Percentiles rank a stretch among this genome's conserved stretches.
These are phyloP conservation scores for Fusarium proliferatum DNA, from an alignment of 2,329 filamentous ascomycete genomes.

Conservation along the genomic window DNA sequence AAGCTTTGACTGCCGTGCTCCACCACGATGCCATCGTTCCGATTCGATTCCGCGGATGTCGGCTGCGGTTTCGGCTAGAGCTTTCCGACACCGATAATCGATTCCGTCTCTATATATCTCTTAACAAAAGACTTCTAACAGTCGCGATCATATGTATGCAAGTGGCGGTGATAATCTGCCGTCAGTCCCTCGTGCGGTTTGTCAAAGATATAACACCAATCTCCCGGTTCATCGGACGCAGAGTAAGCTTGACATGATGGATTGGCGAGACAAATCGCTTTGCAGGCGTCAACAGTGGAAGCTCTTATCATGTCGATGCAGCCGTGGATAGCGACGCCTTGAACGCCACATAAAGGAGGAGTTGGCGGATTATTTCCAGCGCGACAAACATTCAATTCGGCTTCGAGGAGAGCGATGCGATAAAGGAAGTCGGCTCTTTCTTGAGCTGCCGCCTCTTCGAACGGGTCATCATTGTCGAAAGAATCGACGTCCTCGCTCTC, in stretches of 20 bases:
- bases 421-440: not conserved
- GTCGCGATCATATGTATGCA: not conserved
- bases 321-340: not conserved
- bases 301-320: not conserved
- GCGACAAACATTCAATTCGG: not conserved
- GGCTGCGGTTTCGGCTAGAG: not conserved
- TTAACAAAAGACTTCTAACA: not conserved
- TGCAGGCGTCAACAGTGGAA: accelerated
- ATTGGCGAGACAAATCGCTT: not conserved
- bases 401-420: not conserved
- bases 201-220: conserved; percentile 1
- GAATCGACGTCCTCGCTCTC: accelerated
- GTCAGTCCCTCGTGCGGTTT: not conserved
- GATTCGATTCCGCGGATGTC: not conserved
- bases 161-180: accelerated
- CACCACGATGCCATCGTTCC: not conserved
- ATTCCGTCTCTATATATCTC: accelerated
- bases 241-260: not conserved
- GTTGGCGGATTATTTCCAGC: accelerated
- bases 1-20: not conserved
- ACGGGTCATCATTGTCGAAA: not conserved
- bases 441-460: not conserved
- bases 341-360: not conserved
- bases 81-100: not conserved
- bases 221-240: not conserved